These are phyloP conservation scores for Apophysomyces ossiformis DNA, from an alignment of 371 early-diverging fungal genomes.

Conservation along the genomic window DNA sequence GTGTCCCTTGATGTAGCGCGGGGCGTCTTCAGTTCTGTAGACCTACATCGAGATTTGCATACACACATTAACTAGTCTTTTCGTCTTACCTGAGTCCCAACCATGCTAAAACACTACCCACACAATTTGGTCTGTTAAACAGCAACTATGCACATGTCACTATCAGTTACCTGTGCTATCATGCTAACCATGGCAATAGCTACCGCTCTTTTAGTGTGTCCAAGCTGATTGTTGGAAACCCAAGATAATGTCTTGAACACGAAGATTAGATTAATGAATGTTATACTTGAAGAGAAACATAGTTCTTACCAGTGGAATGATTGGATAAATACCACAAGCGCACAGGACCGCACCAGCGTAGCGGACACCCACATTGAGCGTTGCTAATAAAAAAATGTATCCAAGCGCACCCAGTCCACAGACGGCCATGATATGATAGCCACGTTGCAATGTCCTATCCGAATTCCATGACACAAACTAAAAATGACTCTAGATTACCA, in stretches of 20 bases:
- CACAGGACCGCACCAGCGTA: slow-evolving; percentile 60
- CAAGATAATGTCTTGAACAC: slow-evolving; percentile 49
- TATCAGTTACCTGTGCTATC: slow-evolving; percentile 39
- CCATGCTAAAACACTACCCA: slow-evolving; percentile 51
- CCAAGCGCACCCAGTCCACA: slow-evolving; percentile 37
- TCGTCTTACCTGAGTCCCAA: slow-evolving; percentile 55
- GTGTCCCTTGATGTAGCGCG: slow-evolving; percentile 58
- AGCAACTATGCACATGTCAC: background rate
- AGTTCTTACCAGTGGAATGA: slow-evolving; percentile 40
- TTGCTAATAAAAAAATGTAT: slow-evolving; percentile 45
- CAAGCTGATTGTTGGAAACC: slow-evolving; percentile 62
- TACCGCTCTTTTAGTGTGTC: slow-evolving; percentile 61
- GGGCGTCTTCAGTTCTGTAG: slow-evolving; percentile 49
- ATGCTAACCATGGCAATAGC: slow-evolving; percentile 58
- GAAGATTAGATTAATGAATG: background rate
- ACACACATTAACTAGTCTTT: background rate
- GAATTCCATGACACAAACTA: slow-evolving; percentile 43
- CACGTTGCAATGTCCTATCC: slow-evolving; percentile 41
- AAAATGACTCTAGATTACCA: background rate
- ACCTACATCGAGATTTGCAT: slow-evolving; percentile 24
- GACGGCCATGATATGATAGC: slow-evolving; percentile 37
- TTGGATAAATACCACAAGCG: slow-evolving; percentile 62
- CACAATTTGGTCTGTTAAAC: background rate
- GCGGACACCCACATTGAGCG: slow-evolving; percentile 40
- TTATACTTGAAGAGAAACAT: background rate